Conservation (phyloP, 202 grass and related monocot genomes). For the Digitaria exilis region DNA sequence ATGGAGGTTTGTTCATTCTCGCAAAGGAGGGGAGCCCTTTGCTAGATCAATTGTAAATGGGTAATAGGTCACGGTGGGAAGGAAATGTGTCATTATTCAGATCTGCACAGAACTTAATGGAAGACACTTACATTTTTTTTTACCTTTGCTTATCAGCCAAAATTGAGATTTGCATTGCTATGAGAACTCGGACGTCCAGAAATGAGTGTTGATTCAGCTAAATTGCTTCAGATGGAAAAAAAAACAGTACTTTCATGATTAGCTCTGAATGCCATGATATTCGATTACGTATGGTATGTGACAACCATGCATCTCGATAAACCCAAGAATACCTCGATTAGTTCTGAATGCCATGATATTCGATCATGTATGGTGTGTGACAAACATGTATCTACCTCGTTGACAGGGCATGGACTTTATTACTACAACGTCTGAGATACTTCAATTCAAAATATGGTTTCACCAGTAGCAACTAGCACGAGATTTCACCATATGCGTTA, state of each 20-base stretch:
- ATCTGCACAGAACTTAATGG: not conserved
- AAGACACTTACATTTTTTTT: not conserved
- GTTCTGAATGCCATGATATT: not conserved
- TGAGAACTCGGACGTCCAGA: not conserved
- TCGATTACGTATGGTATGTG: too few relatives aligned
- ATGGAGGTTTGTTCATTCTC: slow-evolving; percentile 89
- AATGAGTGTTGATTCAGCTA: not conserved
- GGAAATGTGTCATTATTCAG: not conserved
- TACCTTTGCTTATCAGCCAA: not conserved
- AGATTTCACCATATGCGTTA: not conserved
- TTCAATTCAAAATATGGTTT: not conserved
- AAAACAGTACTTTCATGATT: not conserved
- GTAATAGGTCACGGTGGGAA: not conserved
- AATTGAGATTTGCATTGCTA: not conserved
- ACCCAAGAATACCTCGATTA: too few relatives aligned
- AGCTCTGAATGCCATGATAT: not conserved
- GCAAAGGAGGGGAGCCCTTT: slow-evolving; percentile 83
- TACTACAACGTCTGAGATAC: not conserved
- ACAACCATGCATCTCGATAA: not conserved
- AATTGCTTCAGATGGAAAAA: not conserved
- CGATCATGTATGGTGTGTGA: too few relatives aligned
- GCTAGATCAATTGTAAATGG: slow-evolving; percentile 58
- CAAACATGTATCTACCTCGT: not conserved
- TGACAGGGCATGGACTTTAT: not conserved
- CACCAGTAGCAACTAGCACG: not conserved